phyloP scores from a whole-genome alignment of 2,329 filamentous ascomycete species.

The Bipolaris zeicola region DNA sequence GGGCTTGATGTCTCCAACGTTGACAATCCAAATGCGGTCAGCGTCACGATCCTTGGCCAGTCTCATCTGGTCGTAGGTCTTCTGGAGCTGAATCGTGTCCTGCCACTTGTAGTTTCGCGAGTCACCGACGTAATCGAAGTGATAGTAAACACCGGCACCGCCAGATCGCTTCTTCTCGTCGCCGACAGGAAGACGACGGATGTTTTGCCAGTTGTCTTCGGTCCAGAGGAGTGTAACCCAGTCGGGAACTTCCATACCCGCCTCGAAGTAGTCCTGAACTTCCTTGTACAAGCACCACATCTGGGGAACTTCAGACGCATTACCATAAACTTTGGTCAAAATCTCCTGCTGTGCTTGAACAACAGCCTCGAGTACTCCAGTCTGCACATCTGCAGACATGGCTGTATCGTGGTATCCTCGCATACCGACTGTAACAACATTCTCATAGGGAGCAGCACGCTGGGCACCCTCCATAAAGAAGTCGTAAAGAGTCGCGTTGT shows the following conservation, averaged over 20 bases:
- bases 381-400: slow-evolving; percentile 62
- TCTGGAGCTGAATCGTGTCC: slow-evolving; percentile 68
- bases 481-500: slow-evolving; percentile 69
- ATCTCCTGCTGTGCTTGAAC: slow-evolving; percentile 66
- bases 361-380: slow-evolving; percentile 63
- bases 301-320: slow-evolving; percentile 64
- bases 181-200: slow-evolving; percentile 64
- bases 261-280: slow-evolving; percentile 71
- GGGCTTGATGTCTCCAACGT: slow-evolving; percentile 70
- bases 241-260: slow-evolving; percentile 66
- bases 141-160: slow-evolving; percentile 71
- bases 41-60: slow-evolving; percentile 65
- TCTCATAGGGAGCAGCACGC: slow-evolving; percentile 68
- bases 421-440: slow-evolving; percentile 71
- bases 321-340: slow-evolving; percentile 61
- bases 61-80: slow-evolving; percentile 69
- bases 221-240: slow-evolving; percentile 71
- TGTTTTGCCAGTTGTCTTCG: slow-evolving; percentile 73
- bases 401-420: slow-evolving; percentile 71
- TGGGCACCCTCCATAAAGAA: slow-evolving; percentile 72
- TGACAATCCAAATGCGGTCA: slow-evolving; percentile 69
- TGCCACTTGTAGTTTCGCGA: slow-evolving; percentile 65
- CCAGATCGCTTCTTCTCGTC: slow-evolving; percentile 65
- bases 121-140: slow-evolving; percentile 67
- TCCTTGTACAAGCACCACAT: slow-evolving; percentile 78